Evolutionary conservation across 768 basidiomycete species (phyloP).

Genomic region (Russula ochroleuca): DNA sequence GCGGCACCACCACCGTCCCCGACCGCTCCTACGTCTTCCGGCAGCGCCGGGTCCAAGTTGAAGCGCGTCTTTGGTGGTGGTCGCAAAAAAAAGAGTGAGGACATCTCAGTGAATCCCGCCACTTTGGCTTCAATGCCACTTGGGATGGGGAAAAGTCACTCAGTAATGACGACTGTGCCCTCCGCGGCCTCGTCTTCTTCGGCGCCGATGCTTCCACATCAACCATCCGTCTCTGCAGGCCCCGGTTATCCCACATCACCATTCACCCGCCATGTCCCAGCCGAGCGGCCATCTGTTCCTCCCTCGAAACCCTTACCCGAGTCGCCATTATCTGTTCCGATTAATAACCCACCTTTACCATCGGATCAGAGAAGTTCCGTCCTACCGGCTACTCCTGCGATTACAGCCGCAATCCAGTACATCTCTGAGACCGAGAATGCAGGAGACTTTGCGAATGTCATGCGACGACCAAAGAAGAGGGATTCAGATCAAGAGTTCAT

Average conservation of each 20-base stretch:
- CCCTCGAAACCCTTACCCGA: conserved; percentile 11
- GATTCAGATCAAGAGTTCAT: conserved; percentile 32
- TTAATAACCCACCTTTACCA: neutral
- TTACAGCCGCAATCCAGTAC: conserved; percentile 55
- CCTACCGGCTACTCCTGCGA: conserved; percentile 53
- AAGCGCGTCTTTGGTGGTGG: conserved; percentile 54
- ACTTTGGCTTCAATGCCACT: conserved; percentile 3
- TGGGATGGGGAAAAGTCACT: conserved; percentile 22
- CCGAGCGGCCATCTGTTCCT: neutral
- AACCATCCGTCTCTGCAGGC: conserved; percentile 18
- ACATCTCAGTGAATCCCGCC: conserved; percentile 32
- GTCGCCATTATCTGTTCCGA: neutral
- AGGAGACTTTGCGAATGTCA: conserved; percentile 21
- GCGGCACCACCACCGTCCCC: conserved; percentile 30
- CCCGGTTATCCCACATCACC: conserved; percentile 11
- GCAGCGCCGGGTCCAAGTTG: conserved; percentile 44
- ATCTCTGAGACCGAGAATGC: conserved; percentile 41
- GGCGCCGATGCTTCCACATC: conserved; percentile 14
- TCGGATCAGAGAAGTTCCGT: conserved; percentile 46
- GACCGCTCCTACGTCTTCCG: conserved; percentile 25
- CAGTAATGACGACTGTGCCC: conserved; percentile 27
- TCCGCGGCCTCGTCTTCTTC: conserved; percentile 30
- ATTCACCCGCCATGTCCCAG: conserved; percentile 6
- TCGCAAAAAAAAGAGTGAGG: conserved; percentile 56
- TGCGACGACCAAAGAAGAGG: conserved; percentile 32